Conservation (phyloP, 495 filamentous ascomycete genomes). For the Usnea hakonensis region DNA sequence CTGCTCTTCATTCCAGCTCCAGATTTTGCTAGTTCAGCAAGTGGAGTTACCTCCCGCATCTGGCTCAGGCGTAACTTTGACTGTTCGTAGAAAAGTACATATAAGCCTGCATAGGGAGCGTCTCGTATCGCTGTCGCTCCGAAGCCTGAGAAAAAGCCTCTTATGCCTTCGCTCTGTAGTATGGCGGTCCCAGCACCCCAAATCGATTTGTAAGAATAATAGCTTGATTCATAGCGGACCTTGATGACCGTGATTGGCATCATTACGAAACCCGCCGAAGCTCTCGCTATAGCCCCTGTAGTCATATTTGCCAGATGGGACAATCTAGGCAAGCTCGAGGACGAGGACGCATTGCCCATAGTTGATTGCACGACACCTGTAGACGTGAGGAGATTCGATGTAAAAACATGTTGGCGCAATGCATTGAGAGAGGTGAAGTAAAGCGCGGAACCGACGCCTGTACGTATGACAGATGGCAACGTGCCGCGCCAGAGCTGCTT, state of each 20-base stretch:
- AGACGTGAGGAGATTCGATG: conserved; percentile 33
- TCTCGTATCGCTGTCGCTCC: conserved; percentile 90
- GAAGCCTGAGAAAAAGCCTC: conserved; percentile 87
- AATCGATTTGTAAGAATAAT: conserved; percentile 80
- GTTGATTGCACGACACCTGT: conserved; percentile 18
- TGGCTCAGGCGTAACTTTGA: conserved; percentile 58
- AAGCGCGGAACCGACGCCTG: conserved; percentile 83
- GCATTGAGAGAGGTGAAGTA: conserved; percentile 89
- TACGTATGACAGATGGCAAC: conserved; percentile 81
- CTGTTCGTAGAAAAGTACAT: conserved; percentile 92
- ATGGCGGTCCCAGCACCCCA: conserved; percentile 67
- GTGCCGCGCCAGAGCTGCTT: conserved; percentile 90
- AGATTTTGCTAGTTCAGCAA: conserved; percentile 1
- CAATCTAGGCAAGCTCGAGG: conserved; percentile 73
- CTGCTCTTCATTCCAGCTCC: conserved; percentile 19
- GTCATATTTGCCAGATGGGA: conserved; percentile 77
- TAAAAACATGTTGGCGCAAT: conserved; percentile 63
- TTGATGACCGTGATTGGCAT: conserved; percentile 98
- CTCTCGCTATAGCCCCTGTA: conserved; percentile 75
- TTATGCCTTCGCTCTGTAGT: conserved; percentile 58
- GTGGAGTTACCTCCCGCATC: conserved; percentile 18
- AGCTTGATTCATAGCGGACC: conserved; percentile 82
- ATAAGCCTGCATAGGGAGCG: conserved; percentile 90
- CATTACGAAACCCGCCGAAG: conserved; percentile 77
- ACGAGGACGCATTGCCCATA: conserved; percentile 19